phyloP scores from a whole-genome alignment of 768 basidiomycete species.

The Boletus subparvulus region DNA sequence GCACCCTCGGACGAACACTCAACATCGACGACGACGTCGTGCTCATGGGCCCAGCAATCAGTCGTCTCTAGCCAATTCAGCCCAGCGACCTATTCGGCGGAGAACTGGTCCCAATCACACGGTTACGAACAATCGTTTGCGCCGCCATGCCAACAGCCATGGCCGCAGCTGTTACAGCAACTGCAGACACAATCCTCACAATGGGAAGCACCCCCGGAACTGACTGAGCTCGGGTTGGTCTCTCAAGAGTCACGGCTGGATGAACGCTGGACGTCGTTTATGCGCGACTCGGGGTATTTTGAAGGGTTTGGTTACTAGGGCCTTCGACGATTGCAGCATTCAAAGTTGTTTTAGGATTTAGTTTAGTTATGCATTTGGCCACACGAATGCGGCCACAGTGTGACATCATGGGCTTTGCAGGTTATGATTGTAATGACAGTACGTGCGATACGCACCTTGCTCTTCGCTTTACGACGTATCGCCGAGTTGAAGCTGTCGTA shows the following conservation, averaged over 20 bases:
- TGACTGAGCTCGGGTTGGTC: conserved; percentile 61
- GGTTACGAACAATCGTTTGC: conserved; percentile 16
- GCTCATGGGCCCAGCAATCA: conserved; percentile 16
- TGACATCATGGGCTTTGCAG: no score
- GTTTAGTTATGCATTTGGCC: no score
- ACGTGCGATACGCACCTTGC: no score
- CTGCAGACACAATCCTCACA: conserved; percentile 5
- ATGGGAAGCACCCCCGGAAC: conserved; percentile 38
- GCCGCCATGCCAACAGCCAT: conserved; percentile 1
- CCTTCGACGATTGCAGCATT: background rate
- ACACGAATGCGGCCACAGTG: no score
- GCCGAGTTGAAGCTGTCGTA: no score
- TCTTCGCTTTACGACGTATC: no score
- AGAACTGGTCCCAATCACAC: conserved; percentile 8
- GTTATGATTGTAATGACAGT: no score
- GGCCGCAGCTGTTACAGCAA: conserved; percentile 2
- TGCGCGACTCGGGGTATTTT: conserved; percentile 54
- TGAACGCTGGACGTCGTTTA: conserved; percentile 60
- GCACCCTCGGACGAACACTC: conserved; percentile 37
- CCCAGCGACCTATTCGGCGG: conserved; percentile 11
- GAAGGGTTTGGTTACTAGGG: conserved; percentile 33
- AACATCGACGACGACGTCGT: conserved; percentile 10
- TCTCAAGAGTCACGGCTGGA: conserved; percentile 53
- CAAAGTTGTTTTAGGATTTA: background rate
- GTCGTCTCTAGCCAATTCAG: conserved; percentile 2